phyloP scores from a whole-genome alignment of 2,329 filamentous ascomycete species.

The Pestalotiopsis sp. region DNA sequence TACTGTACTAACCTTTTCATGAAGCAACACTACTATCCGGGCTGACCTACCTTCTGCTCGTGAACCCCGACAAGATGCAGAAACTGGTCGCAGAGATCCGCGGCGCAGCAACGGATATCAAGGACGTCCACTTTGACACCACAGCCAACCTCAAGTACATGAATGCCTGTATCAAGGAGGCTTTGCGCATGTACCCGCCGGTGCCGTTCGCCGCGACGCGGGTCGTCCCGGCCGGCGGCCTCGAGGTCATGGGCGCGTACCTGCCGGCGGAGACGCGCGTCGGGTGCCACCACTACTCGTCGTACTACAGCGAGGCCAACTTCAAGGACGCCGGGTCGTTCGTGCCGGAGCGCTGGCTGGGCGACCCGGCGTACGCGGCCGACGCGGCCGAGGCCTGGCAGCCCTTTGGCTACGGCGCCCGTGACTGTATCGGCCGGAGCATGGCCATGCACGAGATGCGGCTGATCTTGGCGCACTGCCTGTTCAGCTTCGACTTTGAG shows the following conservation, averaged over 20 bases:
- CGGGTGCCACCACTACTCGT: slow-evolving; percentile 19
- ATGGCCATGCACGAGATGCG: slow-evolving; percentile 17
- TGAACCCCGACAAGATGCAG: slow-evolving; percentile 22
- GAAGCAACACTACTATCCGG: slow-evolving; percentile 35
- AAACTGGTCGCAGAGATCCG: slow-evolving; percentile 27
- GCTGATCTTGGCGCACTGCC: slow-evolving; percentile 15
- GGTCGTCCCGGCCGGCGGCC: slow-evolving; percentile 25
- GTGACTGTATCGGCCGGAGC: slow-evolving; percentile 25
- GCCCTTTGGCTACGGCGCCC: slow-evolving; percentile 19
- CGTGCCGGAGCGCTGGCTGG: slow-evolving; percentile 23
- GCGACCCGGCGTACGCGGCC: slow-evolving; percentile 14
- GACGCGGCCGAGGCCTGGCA: slow-evolving; percentile 19
- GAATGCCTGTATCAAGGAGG: slow-evolving; percentile 27
- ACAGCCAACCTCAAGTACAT: slow-evolving; percentile 23
- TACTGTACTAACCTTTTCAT: background rate
- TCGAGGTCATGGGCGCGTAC: slow-evolving; percentile 18
- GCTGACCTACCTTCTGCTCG: slow-evolving; percentile 26
- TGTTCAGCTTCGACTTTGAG: slow-evolving; percentile 18
- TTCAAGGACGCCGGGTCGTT: slow-evolving; percentile 17
- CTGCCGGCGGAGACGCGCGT: slow-evolving; percentile 21
- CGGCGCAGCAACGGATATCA: slow-evolving; percentile 17
- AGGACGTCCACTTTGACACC: slow-evolving; percentile 29
- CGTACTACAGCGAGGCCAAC: slow-evolving; percentile 15
- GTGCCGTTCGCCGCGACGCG: slow-evolving; percentile 22
- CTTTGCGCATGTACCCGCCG: slow-evolving; percentile 24